phyloP scores from a whole-genome alignment of 2,329 filamentous ascomycete genomes.

The Akanthomyces uredinophilus region DNA sequence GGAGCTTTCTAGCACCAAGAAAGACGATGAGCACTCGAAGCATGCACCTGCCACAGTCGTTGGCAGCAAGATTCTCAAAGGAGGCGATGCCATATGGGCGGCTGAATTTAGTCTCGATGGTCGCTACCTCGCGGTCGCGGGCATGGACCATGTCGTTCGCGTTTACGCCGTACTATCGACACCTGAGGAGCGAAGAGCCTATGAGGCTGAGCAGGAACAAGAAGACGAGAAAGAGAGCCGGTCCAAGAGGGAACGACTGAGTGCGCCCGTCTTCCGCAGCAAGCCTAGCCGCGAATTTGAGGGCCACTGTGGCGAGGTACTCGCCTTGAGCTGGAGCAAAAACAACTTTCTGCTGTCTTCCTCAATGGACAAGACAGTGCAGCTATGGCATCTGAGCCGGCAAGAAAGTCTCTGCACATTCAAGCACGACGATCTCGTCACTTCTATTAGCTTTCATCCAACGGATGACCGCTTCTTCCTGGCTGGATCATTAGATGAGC shows the following conservation, averaged over 20 bases:
- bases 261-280: conserved; percentile 82
- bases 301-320: conserved; percentile 78
- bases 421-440: conserved; percentile 91
- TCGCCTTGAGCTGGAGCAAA: conserved; percentile 97
- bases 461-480: conserved; percentile 95
- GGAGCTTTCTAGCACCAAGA: conserved; percentile 65
- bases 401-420: conserved; percentile 87
- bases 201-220: conserved; percentile 63
- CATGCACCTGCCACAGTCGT: conserved; percentile 32
- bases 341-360: conserved; percentile 96
- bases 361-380: conserved; percentile 96
- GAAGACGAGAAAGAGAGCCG: conserved; percentile 25
- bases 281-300: conserved; percentile 74
- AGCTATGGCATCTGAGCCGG: conserved; percentile 85
- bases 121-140: conserved; percentile 84
- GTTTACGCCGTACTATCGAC: conserved; percentile 87
- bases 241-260: conserved; percentile 56
- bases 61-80: conserved; percentile 37
- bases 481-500: conserved; percentile 84
- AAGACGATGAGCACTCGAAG: conserved; percentile 24
- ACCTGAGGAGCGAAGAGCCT: conserved; percentile 67
- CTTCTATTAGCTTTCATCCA: conserved; percentile 90
- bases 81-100: conserved; percentile 76
- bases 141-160: conserved; percentile 78
- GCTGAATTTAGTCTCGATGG: conserved; percentile 91